Evolutionary conservation across 2,329 filamentous ascomycete species (phyloP).

Genomic region (Simplicillium aogashimaense): DNA sequence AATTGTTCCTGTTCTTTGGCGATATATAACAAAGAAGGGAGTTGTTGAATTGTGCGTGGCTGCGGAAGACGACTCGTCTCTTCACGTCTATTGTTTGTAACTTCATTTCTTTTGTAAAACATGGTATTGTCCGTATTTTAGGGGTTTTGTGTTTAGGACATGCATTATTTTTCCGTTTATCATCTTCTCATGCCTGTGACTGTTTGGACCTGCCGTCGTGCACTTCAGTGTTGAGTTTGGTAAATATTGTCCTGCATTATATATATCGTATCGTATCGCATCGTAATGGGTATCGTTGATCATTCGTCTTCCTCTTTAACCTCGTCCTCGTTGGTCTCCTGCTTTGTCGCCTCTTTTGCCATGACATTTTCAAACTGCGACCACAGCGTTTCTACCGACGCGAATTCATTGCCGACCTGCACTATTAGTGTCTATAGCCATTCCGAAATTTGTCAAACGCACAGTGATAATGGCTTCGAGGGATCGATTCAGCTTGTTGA

Average conservation of each 20-base stretch:
- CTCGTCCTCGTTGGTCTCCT: conserved; percentile 12
- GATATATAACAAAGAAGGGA: too few relatives aligned
- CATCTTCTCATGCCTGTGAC: neutral
- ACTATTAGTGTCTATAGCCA: neutral
- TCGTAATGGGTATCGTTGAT: neutral
- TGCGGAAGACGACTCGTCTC: conserved; percentile 1
- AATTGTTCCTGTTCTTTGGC: too few relatives aligned
- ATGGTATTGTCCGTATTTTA: conserved; percentile 1
- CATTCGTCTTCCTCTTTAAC: conserved; percentile 15
- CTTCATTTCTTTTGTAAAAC: conserved; percentile 4
- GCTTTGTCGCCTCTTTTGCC: conserved; percentile 50
- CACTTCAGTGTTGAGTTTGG: neutral
- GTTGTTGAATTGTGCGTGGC: too few relatives aligned
- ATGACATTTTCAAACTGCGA: conserved; percentile 96
- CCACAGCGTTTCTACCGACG: conserved; percentile 94
- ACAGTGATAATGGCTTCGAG: conserved; percentile 87
- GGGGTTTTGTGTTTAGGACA: neutral
- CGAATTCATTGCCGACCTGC: conserved; percentile 89
- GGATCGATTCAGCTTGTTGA: conserved; percentile 89
- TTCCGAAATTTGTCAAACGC: conserved; percentile 18
- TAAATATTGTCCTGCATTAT: neutral
- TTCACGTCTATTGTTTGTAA: conserved; percentile 1
- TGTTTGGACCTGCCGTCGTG: too few relatives aligned
- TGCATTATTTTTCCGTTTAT: neutral
- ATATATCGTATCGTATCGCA: too few relatives aligned